Conservation (phyloP, 2,329 filamentous ascomycete species). For the Talaromyces albobiverticillius region DNA sequence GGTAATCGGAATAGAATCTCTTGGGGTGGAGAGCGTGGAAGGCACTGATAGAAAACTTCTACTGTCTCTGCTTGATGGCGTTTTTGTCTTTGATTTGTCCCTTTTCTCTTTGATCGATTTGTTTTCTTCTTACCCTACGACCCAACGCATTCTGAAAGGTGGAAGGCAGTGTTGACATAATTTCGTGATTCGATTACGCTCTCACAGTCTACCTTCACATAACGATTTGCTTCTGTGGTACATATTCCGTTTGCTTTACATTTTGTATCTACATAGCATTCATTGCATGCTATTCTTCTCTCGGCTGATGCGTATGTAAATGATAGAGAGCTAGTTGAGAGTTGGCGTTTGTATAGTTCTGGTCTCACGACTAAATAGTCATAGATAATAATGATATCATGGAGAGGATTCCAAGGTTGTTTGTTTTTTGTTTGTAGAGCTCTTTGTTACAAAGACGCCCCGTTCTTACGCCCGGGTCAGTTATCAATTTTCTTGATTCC, state of each 20-base stretch:
- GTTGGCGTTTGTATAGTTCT: neutral
- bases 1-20: slow-evolving; percentile 12
- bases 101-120: neutral
- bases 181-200: neutral
- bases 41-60: slow-evolving; percentile 1
- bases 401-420: too few relatives aligned
- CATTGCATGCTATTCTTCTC: neutral
- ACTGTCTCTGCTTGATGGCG: neutral
- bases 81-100: neutral
- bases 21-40: slow-evolving; percentile 15
- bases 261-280: neutral
- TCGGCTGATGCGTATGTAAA: neutral
- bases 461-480: too few relatives aligned
- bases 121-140: neutral
- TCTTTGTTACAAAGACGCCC: too few relatives aligned
- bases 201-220: too few relatives aligned
- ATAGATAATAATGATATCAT: neutral
- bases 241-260: neutral
- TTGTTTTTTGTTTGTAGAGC: too few relatives aligned
- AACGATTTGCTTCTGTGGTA: neutral
- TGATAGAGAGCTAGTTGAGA: neutral
- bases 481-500: too few relatives aligned
- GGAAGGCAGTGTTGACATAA: neutral
- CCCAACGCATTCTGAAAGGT: neutral
- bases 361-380: neutral